Percentiles rank a stretch among this genome's conserved stretches.
phyloP scores from a whole-genome alignment of 306 rosid genomes.

The Nissolia schottii region DNA sequence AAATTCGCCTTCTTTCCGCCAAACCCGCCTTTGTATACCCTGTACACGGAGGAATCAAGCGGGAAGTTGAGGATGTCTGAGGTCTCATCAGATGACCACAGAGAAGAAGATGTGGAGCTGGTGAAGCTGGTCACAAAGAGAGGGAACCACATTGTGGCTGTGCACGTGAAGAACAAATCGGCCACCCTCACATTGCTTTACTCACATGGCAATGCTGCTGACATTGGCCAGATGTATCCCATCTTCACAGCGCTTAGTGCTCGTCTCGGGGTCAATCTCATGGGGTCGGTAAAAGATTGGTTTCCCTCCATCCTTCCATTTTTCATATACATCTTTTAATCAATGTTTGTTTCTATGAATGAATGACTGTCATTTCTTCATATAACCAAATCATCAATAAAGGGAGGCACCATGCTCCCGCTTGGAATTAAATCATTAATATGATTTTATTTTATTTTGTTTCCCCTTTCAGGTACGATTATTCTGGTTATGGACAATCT shows the following conservation, averaged over 20 bases:
- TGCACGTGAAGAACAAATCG: conserved; percentile 51
- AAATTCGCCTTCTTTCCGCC: conserved; percentile 70
- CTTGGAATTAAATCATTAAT: too few relatives aligned
- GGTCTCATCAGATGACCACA: conserved; percentile 30
- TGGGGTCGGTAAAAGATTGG: conserved; percentile 50
- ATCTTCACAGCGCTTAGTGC: conserved; percentile 56
- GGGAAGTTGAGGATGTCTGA: conserved; percentile 51
- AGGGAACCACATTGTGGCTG: conserved; percentile 58
- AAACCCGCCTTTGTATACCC: conserved; percentile 46
- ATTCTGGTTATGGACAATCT: conserved; percentile 81
- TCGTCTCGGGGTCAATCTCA: conserved; percentile 62
- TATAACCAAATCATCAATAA: too few relatives aligned
- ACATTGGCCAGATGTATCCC: conserved; percentile 65
- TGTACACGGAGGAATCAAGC: conserved; percentile 29
- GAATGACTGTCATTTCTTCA: not conserved
- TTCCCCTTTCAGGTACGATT: conserved; percentile 50
- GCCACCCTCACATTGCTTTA: conserved; percentile 60
- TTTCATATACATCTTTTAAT: too few relatives aligned
- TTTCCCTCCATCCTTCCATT: too few relatives aligned
- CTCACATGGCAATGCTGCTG: conserved; percentile 82
- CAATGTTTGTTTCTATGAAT: not conserved
- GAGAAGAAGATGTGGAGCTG: conserved; percentile 64
- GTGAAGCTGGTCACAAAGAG: conserved; percentile 48
- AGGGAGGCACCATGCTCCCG: too few relatives aligned
- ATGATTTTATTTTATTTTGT: too few relatives aligned